Base-by-base conservation (phyloP, 2,329 filamentous ascomycete genomes). In the Gnomoniopsis sp. region DNA sequence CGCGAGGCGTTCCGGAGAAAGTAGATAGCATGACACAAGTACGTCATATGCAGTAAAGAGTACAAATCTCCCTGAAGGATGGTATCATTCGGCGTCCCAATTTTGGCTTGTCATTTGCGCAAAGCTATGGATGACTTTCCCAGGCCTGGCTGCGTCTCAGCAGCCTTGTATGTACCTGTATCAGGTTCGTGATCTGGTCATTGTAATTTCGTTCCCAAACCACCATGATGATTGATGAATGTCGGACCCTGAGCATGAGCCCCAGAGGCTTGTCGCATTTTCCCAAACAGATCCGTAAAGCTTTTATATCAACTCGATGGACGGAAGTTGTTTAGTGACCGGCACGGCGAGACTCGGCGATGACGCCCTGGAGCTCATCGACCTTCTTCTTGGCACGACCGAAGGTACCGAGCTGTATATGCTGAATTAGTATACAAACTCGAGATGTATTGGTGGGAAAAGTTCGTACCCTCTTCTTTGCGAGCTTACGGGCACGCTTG, bases 381-480 rank as follows among this genome's bases (percentile, higher is more conserved):
- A 99, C 95, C 93, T 99, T 99, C 78, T 86, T 88, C 93, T 99
- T 99, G 75, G 93, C 93, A 79, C 95, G 93, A 75, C 91, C 90
- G 81, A 98, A 98, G 72, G 95, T 98, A 78, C 95, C 95, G 84
- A 99, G 93, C 89, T 95, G 66, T 60, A 58, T 33, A 59, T 3
- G 6, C 12, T 22, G n/a, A 26, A 66, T 72, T 63, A 72, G 70
- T 61, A 60, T 57, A 53, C 52, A 14, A 6, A 22, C 12, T 23
- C 19, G 34, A 3, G 11, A 17, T 10, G 21, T 38, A 36, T 15
- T 6, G 26, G 55, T 61, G n/a, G 34, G 19, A 14, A 46, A 22
- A 58, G 61, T 41, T 41, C 89, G 70, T 86, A 93, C 90, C 80
- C 93, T 88, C 90, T 96, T 97, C 93, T 98, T 98, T 74, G 93